phyloP scores from a whole-genome alignment of 768 basidiomycete genomes.

The Leccinum uliginosum region DNA sequence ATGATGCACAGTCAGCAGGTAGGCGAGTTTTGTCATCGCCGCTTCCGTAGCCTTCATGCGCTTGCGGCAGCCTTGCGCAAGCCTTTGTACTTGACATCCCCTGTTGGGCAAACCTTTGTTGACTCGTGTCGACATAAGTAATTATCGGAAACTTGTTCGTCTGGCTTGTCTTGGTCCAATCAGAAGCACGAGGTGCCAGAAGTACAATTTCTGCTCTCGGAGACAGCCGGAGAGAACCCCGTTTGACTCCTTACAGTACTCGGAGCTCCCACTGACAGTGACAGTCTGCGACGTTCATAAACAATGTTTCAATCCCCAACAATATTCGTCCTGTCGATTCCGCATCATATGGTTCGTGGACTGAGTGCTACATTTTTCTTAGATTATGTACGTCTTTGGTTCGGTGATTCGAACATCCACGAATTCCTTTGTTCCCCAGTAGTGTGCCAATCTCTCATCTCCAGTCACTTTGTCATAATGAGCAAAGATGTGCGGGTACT shows the following conservation, averaged over 20 bases:
- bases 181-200: no score
- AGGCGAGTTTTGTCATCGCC: background rate
- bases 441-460: slow-evolving; percentile 10
- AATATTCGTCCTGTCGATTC: no score
- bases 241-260: no score
- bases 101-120: background rate
- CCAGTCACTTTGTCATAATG: slow-evolving; percentile 17
- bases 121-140: no score
- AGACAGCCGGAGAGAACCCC: no score
- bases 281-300: no score
- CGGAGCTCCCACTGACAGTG: no score
- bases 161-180: no score
- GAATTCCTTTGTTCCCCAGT: slow-evolving; percentile 10
- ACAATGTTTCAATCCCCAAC: no score
- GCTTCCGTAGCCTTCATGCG: background rate
- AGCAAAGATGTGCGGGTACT: slow-evolving; percentile 16
- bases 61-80: background rate
- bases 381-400: background rate
- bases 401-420: slow-evolving; percentile 5
- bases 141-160: no score
- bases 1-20: background rate
- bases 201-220: no score
- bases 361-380: background rate
- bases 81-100: background rate
- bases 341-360: no score